Base-by-base conservation (phyloP, 2,329 filamentous ascomycete genomes). In the Fusarium graminum region DNA sequence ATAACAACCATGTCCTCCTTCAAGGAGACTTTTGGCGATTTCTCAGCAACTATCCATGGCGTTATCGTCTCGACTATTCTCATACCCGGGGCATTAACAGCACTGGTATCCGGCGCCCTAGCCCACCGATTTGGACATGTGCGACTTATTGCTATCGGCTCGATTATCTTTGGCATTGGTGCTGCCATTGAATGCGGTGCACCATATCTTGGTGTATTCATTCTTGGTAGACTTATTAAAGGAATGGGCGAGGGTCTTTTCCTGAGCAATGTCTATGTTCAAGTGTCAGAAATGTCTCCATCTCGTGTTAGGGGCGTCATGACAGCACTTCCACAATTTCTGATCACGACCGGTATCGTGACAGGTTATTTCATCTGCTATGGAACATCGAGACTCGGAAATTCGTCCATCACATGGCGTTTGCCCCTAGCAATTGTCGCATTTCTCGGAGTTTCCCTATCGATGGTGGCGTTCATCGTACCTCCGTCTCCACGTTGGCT, bases 301-400 rank as follows among this genome's bases (percentile, higher is more conserved):
- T 78, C 82, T 0, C 76, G 78, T 1, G 73, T 79, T 14, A 78
- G 87, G 25, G 86, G 86, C 3, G 76, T 80, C 5, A 75, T 89
- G 57, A 82, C 84, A 0, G 82, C 85, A 0, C 72, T 82, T 1
- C 83, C 85, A 2, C 86, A 88, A 64, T 77, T 88, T n/a, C 63
- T 83, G 3, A 84, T 83, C 32, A 82, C 82, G 0, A 52, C 80
- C 3, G 86, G 85, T 0, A 70, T 89, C 1, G 81, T 84, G 3
- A 63, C 79, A 0, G 88, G 87, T 0, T 90, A 85, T 70, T 89
- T 90, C 69, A 83, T 81, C 8, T 88, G 85, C 68, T 89, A 90
- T 63, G 87, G 85, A 13, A 85, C 83, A 10, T 78, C 81, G 0
- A 70, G 75, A 1, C 76, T 87, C 2, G 60, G 63, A 0, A 50